Evolutionary conservation across 2,329 filamentous ascomycete species (phyloP), one percentile per base, ranked within the genome.

Genomic region (Epichloe brachyelytri): DNA sequence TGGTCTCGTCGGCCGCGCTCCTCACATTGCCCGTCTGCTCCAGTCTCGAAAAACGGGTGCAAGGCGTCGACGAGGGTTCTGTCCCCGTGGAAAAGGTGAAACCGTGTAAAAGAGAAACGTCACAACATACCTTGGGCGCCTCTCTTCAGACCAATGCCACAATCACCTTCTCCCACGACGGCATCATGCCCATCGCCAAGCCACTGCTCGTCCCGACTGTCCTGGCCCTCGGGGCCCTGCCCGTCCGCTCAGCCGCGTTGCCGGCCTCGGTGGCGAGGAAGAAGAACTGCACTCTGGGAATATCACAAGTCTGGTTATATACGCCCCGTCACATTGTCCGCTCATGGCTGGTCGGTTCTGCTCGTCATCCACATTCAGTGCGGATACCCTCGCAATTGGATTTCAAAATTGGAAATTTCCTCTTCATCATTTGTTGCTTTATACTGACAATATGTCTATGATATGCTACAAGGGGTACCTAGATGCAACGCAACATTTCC

Each of bases 161-260:
- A 95, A 67, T 95, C 89, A 45, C 89, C 89, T 62, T 95, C 89
- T 41, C 89, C 89, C 22, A 95, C 88, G 12, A 93, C 80, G 0
- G 88, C 94, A 62, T 88, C 85, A 59, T 80, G 88, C 47, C 78
- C 52, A 80, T 72, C 60, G 65, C 74, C 50, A 81, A 64, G 3
- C 68, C 74, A 26, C 22, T 26, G 54, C 75, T 78, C 0, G 70
- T 56, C 57, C 72, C 68, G 17, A 65, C 22, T 53, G n/a, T 63
- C 62, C 45, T 68, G 55, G 10, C 57, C 61, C 1, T 60, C 52
- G 1, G 62, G 60, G 63, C 59, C 3, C 63, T 60, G 12, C 68
- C 68, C 40, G 73, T 72, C 49, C 70, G 66, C 5, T 70, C 75
- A 19, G 70, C 72, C 33, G 64, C 65, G 58, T 76, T 78, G 56